Percentiles rank a stretch among this genome's conserved stretches.
Evolutionary conservation across 768 basidiomycete species (phyloP).

Genomic region (Gelatoporia subvermispora): DNA sequence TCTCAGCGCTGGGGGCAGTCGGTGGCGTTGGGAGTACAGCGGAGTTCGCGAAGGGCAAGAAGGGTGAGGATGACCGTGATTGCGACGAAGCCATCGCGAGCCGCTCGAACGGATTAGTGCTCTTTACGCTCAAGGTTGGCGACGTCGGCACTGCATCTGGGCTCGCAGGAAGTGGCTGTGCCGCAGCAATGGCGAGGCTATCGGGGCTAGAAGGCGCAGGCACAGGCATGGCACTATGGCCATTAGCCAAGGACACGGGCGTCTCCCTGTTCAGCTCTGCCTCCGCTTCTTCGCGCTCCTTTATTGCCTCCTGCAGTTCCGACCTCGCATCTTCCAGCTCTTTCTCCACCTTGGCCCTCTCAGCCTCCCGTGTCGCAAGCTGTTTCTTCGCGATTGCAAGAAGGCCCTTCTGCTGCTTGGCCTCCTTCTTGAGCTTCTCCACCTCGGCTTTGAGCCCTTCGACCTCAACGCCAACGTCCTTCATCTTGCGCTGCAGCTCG

Average conservation of each 20-base stretch:
- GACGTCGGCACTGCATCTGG: slow-evolving; percentile 46
- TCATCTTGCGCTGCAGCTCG: slow-evolving; percentile 79
- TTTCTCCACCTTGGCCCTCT: slow-evolving; percentile 62
- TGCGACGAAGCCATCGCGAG: slow-evolving; percentile 43
- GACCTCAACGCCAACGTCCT: slow-evolving; percentile 71
- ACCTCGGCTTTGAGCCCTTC: slow-evolving; percentile 65
- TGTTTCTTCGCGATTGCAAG: slow-evolving; percentile 95
- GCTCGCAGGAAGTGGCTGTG: slow-evolving; percentile 68
- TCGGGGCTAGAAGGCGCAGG: slow-evolving; percentile 15
- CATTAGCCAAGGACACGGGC: slow-evolving; percentile 18
- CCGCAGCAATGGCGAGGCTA: slow-evolving; percentile 45
- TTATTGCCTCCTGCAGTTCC: slow-evolving; percentile 46
- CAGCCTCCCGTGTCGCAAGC: slow-evolving; percentile 75
- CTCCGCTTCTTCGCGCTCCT: slow-evolving; percentile 55
- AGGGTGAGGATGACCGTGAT: slow-evolving; percentile 55
- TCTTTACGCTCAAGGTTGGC: slow-evolving; percentile 57
- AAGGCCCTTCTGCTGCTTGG: slow-evolving; percentile 93
- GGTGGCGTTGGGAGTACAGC: slow-evolving; percentile 34
- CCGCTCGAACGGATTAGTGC: slow-evolving; percentile 90
- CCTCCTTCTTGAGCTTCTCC: slow-evolving; percentile 90
- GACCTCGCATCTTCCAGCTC: slow-evolving; percentile 65
- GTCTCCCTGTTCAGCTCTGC: slow-evolving; percentile 37
- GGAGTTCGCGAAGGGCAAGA: slow-evolving; percentile 43
- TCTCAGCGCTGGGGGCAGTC: slow-evolving; percentile 19
- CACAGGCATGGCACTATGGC: slow-evolving; percentile 14